A percentile compares a stretch with the other conserved stretches of the same genome.
These are phyloP conservation scores for Neospora caninum DNA, from an alignment of 169 alveolate genomes.

Conservation along the genomic window DNA sequence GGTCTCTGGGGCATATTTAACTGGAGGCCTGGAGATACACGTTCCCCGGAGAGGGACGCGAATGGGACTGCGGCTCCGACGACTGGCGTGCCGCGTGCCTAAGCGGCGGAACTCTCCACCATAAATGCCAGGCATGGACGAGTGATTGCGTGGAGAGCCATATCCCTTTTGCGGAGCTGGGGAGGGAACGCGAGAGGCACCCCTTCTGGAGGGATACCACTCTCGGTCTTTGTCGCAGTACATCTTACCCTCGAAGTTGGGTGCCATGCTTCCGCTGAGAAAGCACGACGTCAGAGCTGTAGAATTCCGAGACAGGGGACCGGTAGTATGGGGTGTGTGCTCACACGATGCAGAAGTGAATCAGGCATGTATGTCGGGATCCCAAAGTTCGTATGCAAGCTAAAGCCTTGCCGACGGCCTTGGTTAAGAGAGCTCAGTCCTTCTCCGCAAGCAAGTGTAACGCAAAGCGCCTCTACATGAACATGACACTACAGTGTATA, in stretches of 20 bases:
- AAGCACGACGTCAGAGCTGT: too few relatives aligned
- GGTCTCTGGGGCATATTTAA: neutral
- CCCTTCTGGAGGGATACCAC: slow-evolving; percentile 11
- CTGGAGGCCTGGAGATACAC: slow-evolving; percentile 21
- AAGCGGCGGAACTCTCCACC: neutral
- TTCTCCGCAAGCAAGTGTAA: too few relatives aligned
- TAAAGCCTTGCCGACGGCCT: too few relatives aligned
- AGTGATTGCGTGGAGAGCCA: neutral
- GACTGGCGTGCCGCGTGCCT: neutral
- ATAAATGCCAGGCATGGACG: neutral
- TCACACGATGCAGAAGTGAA: too few relatives aligned
- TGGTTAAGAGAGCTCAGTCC: too few relatives aligned
- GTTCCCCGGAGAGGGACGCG: neutral
- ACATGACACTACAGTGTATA: neutral
- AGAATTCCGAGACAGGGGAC: too few relatives aligned
- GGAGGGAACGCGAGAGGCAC: neutral
- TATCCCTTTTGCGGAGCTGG: neutral
- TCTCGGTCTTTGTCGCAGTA: slow-evolving; percentile 40
- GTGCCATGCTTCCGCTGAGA: neutral
- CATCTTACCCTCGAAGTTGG: slow-evolving; percentile 17
- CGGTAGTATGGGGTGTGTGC: too few relatives aligned
- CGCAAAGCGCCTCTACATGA: neutral
- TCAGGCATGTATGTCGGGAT: too few relatives aligned
- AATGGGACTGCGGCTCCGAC: neutral
- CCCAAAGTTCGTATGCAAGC: too few relatives aligned